phyloP scores from a whole-genome alignment of 805 yeast genomes.

The Ogataea salicorniae region DNA sequence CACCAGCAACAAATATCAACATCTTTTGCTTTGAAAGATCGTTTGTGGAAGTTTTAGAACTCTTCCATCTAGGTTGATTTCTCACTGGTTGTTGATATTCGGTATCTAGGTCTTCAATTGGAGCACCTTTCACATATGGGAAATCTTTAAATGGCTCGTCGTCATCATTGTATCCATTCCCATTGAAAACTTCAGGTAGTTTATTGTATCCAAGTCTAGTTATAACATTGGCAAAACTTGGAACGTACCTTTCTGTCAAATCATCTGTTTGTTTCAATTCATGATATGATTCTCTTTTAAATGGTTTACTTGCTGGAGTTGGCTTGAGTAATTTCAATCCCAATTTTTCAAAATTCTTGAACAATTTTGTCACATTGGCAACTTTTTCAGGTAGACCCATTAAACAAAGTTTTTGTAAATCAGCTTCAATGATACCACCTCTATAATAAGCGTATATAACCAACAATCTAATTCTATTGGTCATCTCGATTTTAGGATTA shows the following conservation, averaged over 20 bases:
- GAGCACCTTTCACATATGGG: slow-evolving; percentile 39
- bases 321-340: slow-evolving; percentile 34
- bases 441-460: slow-evolving; percentile 72
- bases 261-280: slow-evolving; percentile 33
- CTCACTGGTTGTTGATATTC: slow-evolving; percentile 15
- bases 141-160: slow-evolving; percentile 46
- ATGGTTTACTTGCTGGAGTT: slow-evolving; percentile 36
- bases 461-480: slow-evolving; percentile 72
- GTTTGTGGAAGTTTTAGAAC: slow-evolving; percentile 14
- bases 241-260: slow-evolving; percentile 23
- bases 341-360: slow-evolving; percentile 49
- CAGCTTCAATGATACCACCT: slow-evolving; percentile 74
- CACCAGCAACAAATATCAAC: slow-evolving; percentile 83
- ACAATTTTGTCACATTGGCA: slow-evolving; percentile 43
- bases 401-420: slow-evolving; percentile 61
- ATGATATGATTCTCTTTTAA: slow-evolving; percentile 48
- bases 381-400: slow-evolving; percentile 37
- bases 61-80: slow-evolving; percentile 29
- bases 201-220: slow-evolving; percentile 22
- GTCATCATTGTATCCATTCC: slow-evolving; percentile 7
- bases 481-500: slow-evolving; percentile 42
- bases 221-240: slow-evolving; percentile 24
- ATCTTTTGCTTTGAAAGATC: slow-evolving; percentile 54
- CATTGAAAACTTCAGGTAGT: slow-evolving; percentile 23
- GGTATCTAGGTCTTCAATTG: slow-evolving; percentile 20